Conservation (phyloP, 441 rosid genomes). For the Erodium moschatum region DNA sequence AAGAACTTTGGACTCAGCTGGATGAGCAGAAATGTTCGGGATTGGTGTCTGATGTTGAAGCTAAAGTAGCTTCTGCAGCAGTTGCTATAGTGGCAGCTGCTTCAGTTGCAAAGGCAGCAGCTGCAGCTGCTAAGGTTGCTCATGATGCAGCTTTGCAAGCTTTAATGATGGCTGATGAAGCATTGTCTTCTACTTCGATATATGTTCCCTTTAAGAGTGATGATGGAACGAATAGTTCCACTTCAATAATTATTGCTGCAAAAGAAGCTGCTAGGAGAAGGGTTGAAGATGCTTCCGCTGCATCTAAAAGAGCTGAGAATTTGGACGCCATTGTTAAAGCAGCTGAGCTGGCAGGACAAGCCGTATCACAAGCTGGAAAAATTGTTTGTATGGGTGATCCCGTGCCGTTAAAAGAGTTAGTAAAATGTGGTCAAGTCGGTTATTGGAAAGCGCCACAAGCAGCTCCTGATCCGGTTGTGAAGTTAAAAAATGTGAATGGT, state of each 20-base stretch:
- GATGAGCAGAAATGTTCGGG: slow-evolving; percentile 50
- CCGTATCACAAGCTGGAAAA: slow-evolving; percentile 90
- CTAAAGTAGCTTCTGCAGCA: slow-evolving; percentile 66
- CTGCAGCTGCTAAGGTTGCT: slow-evolving; percentile 92
- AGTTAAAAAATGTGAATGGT: slow-evolving; percentile 24
- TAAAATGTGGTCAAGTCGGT: slow-evolving; percentile 62
- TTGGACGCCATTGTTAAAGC: slow-evolving; percentile 88
- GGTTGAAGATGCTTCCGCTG: slow-evolving; percentile 90
- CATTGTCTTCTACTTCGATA: slow-evolving; percentile 45
- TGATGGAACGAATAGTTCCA: slow-evolving; percentile 43
- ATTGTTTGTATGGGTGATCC: slow-evolving; percentile 83
- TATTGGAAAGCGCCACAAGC: slow-evolving; percentile 54
- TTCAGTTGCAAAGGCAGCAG: slow-evolving; percentile 96
- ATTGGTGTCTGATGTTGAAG: slow-evolving; percentile 49
- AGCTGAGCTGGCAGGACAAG: slow-evolving; percentile 92
- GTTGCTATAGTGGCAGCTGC: slow-evolving; percentile 80
- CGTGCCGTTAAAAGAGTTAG: slow-evolving; percentile 48
- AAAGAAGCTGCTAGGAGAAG: slow-evolving; percentile 84
- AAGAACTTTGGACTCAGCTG: slow-evolving; percentile 67
- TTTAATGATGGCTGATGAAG: slow-evolving; percentile 88
- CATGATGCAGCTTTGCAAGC: slow-evolving; percentile 92
- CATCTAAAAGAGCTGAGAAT: slow-evolving; percentile 87
- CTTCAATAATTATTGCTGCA: slow-evolving; percentile 62
- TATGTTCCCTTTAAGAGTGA: slow-evolving; percentile 50
- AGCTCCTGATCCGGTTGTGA: slow-evolving; percentile 31